phyloP scores from a whole-genome alignment of 805 yeast species.

The Wickerhamiella azyma region DNA sequence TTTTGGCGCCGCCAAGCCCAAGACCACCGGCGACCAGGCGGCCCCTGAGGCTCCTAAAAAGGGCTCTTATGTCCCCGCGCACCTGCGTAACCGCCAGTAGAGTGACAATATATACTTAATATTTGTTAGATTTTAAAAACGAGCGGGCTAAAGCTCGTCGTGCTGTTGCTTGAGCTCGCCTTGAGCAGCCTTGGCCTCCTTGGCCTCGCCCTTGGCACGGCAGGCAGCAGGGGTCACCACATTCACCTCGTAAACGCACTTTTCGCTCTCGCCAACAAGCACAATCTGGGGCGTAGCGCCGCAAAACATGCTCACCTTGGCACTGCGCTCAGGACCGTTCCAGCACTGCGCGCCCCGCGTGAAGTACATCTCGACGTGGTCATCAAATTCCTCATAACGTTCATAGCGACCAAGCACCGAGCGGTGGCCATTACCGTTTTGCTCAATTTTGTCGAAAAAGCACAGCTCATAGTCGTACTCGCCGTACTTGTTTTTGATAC shows the following conservation, averaged over 20 bases:
- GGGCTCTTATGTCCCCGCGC: neutral
- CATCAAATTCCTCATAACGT: slow-evolving; percentile 19
- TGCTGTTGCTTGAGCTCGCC: neutral
- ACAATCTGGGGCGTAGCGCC: slow-evolving; percentile 43
- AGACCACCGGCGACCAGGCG: neutral
- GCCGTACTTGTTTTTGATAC: slow-evolving; percentile 41
- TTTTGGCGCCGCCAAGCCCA: slow-evolving; percentile 4
- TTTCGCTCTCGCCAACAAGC: slow-evolving; percentile 77
- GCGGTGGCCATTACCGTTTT: slow-evolving; percentile 36
- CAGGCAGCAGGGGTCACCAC: slow-evolving; percentile 18
- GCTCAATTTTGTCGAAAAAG: slow-evolving; percentile 42
- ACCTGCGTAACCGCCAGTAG: neutral
- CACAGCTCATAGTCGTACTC: slow-evolving; percentile 59
- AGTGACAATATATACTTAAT: neutral
- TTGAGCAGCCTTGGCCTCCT: neutral
- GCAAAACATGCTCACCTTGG: slow-evolving; percentile 50
- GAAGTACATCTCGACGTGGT: slow-evolving; percentile 37
- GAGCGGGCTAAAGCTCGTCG: neutral
- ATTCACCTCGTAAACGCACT: slow-evolving; percentile 57
- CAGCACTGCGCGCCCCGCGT: slow-evolving; percentile 69
- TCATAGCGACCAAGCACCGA: slow-evolving; percentile 37
- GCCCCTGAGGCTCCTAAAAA: neutral
- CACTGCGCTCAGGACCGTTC: slow-evolving; percentile 83
- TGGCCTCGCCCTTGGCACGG: neutral
- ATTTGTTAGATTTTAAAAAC: neutral